Evolutionary conservation across 208 protist genomes (phyloP).

Genomic region (Endotrypanum monterogeii): DNA sequence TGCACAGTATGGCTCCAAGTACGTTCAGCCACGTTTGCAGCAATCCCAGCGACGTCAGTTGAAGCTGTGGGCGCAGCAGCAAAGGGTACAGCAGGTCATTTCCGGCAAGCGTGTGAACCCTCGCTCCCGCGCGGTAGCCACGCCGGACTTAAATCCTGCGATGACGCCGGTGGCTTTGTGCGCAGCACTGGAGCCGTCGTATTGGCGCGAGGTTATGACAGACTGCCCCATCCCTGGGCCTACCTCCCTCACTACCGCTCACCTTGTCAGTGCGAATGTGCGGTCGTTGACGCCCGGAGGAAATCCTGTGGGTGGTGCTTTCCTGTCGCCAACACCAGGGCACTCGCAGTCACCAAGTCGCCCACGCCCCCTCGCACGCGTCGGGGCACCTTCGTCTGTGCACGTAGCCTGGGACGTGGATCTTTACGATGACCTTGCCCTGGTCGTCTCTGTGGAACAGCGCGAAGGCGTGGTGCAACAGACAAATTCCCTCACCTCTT

Average conservation of each 20-base stretch:
- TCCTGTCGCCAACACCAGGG: background rate
- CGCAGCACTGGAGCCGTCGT: conserved; percentile 12
- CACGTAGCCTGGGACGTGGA: conserved; percentile 44
- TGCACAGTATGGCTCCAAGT: conserved; percentile 25
- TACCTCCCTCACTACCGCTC: background rate
- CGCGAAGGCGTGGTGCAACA: conserved; percentile 8
- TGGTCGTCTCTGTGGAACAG: conserved; percentile 23
- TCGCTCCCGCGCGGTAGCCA: background rate
- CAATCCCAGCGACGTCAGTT: conserved; percentile 30
- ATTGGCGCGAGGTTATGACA: conserved; percentile 10
- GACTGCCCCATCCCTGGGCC: background rate
- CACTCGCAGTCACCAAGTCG: background rate
- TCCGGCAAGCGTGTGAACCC: background rate
- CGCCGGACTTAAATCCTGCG: background rate
- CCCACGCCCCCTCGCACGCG: background rate
- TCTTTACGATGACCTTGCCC: conserved; percentile 44
- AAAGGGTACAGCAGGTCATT: background rate
- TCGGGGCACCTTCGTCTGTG: background rate
- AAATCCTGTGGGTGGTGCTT: background rate
- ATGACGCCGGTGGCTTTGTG: conserved; percentile 4
- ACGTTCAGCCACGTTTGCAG: conserved; percentile 35
- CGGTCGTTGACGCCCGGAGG: background rate
- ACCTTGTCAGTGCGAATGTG: background rate
- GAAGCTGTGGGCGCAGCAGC: conserved; percentile 15
- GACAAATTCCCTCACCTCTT: conserved; percentile 11